Conservation (phyloP, 2,329 filamentous ascomycete genomes). For the Microsporum audouinii region DNA sequence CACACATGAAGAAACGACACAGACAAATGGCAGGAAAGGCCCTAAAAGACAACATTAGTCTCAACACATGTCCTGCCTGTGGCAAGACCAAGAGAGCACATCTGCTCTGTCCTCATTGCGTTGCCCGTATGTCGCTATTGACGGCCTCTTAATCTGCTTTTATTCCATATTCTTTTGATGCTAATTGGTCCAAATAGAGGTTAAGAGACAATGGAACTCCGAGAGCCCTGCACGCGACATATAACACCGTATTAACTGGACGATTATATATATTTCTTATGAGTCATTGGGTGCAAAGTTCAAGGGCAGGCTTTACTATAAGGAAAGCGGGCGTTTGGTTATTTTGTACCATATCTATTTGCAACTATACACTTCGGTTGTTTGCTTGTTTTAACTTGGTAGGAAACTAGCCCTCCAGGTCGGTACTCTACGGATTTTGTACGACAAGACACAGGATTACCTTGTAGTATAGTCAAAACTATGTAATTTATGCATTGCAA, state of each 20-base stretch:
- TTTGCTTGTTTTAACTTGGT: background rate
- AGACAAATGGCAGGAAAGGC: constrained; percentile 94
- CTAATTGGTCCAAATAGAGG: background rate
- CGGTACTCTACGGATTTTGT: background rate
- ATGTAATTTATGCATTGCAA: background rate
- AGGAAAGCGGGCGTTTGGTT: constrained; percentile 3
- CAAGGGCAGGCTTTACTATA: background rate
- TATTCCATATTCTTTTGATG: background rate
- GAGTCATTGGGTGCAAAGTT: background rate
- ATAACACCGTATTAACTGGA: background rate
- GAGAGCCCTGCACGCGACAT: background rate
- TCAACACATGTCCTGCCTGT: constrained; percentile 84
- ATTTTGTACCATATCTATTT: background rate
- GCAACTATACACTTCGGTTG: background rate
- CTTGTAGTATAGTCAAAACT: background rate
- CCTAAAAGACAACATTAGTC: constrained; percentile 72
- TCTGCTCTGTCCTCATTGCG: constrained; percentile 75
- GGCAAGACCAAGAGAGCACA: constrained; percentile 82
- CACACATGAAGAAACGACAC: constrained; percentile 86
- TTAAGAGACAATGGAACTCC: background rate
- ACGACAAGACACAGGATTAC: background rate
- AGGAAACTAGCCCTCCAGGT: background rate
- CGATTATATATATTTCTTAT: background rate
- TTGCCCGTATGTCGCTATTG: constrained; percentile 48
- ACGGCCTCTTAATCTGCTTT: background rate